phyloP scores from a whole-genome alignment of 2,329 filamentous ascomycete genomes.

The Meredithiella fracta region DNA sequence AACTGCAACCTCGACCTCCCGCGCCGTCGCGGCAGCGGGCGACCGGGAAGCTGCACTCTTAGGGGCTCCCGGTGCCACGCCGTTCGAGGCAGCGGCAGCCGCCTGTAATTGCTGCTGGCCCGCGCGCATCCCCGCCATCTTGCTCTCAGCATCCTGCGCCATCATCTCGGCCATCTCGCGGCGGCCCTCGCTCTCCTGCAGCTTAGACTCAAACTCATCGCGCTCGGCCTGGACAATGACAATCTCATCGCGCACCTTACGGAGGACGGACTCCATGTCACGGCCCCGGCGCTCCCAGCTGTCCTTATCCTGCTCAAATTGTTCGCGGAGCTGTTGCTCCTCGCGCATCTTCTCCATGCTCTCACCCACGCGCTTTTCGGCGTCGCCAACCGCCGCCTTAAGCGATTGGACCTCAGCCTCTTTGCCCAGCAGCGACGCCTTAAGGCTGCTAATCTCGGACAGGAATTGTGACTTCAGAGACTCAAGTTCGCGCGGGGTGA shows the following conservation, averaged over 20 bases:
- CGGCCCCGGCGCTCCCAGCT: constrained; percentile 72
- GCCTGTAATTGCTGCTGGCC: constrained; percentile 27
- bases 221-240: constrained; percentile 61
- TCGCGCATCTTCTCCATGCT: constrained; percentile 71
- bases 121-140: constrained; percentile 56
- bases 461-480: constrained; percentile 79
- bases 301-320: constrained; percentile 56
- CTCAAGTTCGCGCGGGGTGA: constrained; percentile 84
- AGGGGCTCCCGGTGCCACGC: constrained; percentile 10
- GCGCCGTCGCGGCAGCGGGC: constrained; percentile 23
- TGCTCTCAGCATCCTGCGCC: constrained; percentile 59
- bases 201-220: constrained; percentile 57
- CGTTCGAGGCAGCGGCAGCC: constrained; percentile 25
- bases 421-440: constrained; percentile 78
- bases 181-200: constrained; percentile 62
- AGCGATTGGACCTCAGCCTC: constrained; percentile 81
- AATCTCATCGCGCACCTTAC: constrained; percentile 68
- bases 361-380: constrained; percentile 80
- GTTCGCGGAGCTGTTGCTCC: constrained; percentile 52
- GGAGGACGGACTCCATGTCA: constrained; percentile 70
- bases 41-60: constrained; percentile 22
- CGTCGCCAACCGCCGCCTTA: constrained; percentile 74
- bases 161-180: constrained; percentile 59
- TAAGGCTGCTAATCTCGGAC: constrained; percentile 87
- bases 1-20: constrained; percentile 67